Evolutionary conservation across 2,329 filamentous ascomycete genomes (phyloP).

Genomic region (Mollisiaceae sp.): DNA sequence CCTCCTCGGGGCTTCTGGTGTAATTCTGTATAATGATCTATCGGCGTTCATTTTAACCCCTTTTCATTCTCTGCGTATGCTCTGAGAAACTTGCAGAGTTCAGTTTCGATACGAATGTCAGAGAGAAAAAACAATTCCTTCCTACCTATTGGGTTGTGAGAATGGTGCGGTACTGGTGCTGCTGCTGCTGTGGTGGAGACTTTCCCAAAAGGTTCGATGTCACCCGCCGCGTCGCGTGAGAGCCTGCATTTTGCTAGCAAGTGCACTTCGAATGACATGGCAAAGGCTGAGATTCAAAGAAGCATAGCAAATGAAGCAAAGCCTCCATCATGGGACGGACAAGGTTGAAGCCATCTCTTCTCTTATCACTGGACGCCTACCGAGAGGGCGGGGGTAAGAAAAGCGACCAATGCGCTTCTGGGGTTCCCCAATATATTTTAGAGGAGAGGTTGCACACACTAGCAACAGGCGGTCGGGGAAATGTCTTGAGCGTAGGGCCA

Average conservation of each 20-base stretch:
- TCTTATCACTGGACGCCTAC: conserved; percentile 12
- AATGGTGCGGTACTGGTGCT: neutral
- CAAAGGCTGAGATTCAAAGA: neutral
- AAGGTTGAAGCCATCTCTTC: neutral
- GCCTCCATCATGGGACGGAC: neutral
- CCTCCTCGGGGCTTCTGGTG: too few species aligned
- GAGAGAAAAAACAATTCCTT: neutral
- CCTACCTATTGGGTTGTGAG: neutral
- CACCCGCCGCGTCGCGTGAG: conserved; percentile 9
- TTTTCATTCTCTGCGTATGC: neutral
- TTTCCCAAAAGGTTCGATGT: conserved; percentile 30
- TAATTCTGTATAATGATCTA: too few species aligned
- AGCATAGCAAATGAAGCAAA: conserved; percentile 4
- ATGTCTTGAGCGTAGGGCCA: conserved; percentile 15
- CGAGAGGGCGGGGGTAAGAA: neutral
- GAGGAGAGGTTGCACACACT: conserved; percentile 5
- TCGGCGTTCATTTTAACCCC: too few species aligned
- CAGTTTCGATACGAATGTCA: neutral
- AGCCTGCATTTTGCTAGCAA: conserved; percentile 11
- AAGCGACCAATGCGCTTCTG: conserved; percentile 2
- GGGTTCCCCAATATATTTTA: neutral
- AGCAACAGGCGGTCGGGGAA: conserved; percentile 7
- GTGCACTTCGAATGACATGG: conserved; percentile 2
- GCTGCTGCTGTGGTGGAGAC: conserved; percentile 11
- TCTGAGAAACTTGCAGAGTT: too few species aligned